Conservation (phyloP, 805 yeast genomes). For the Zygosaccharomyces bailii region DNA sequence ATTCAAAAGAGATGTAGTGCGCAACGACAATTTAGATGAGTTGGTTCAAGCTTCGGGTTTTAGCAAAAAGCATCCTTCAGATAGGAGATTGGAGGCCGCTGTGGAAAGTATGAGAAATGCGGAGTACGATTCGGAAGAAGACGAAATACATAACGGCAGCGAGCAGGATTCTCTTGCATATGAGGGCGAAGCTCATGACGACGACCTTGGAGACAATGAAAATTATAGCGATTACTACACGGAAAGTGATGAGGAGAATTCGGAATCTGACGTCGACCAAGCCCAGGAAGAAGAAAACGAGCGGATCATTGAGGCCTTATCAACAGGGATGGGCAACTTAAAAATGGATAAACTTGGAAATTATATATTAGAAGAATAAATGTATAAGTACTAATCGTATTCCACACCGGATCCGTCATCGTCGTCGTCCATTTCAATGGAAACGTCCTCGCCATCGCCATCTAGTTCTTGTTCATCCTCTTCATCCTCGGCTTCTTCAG, state of each 20-base stretch:
- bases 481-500: conserved; percentile 25
- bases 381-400: conserved; percentile 28
- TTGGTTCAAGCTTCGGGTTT: conserved; percentile 90
- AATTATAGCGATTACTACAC: conserved; percentile 28
- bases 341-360: conserved; percentile 83
- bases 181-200: no score
- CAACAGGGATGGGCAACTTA: conserved; percentile 57
- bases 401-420: conserved; percentile 39
- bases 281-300: conserved; percentile 46
- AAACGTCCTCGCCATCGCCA: conserved; percentile 36
- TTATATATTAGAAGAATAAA: conserved; percentile 56
- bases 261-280: conserved; percentile 33
- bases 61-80: conserved; percentile 49
- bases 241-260: conserved; percentile 35
- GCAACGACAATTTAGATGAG: conserved; percentile 71
- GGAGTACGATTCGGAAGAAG: conserved; percentile 31
- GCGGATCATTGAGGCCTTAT: conserved; percentile 66
- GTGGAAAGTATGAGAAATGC: conserved; percentile 59
- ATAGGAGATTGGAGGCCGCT: conserved; percentile 72
- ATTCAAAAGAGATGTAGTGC: conserved; percentile 68
- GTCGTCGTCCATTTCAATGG: conserved; percentile 31
- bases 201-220: conserved; percentile 53
- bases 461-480: conserved; percentile 32
- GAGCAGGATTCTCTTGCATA: no score
- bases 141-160: no score